Evolutionary conservation across 345 rosid genomes (phyloP).

Genomic region (Pelargonium nanum): DNA sequence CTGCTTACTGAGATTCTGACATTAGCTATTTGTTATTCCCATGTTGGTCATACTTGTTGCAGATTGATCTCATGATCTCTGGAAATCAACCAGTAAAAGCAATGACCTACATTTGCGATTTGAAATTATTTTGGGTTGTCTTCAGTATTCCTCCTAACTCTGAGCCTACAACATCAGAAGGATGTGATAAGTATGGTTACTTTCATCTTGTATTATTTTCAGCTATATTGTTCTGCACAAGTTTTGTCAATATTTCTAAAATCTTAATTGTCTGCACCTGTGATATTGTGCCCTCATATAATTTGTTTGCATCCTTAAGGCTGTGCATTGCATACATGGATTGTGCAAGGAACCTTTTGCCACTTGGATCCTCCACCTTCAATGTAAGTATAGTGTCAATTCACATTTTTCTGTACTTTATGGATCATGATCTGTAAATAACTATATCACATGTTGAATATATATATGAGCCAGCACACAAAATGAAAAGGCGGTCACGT

Average conservation of each 20-base stretch:
- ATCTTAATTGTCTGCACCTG: background rate
- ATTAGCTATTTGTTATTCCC: conserved; percentile 9
- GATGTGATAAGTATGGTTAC: conserved; percentile 38
- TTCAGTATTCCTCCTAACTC: conserved; percentile 46
- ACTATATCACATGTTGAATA: too few species aligned
- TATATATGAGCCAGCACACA: too few species aligned
- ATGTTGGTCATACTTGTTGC: conserved; percentile 20
- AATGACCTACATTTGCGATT: conserved; percentile 36
- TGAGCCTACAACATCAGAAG: conserved; percentile 50
- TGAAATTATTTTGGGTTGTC: conserved; percentile 59
- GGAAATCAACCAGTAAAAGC: conserved; percentile 81
- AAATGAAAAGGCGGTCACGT: too few species aligned
- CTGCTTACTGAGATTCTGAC: background rate
- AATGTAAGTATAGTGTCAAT: background rate
- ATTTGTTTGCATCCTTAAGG: conserved; percentile 26
- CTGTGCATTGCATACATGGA: conserved; percentile 53
- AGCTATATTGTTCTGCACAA: too few species aligned
- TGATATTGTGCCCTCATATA: conserved; percentile 9
- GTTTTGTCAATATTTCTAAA: background rate
- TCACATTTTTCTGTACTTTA: background rate
- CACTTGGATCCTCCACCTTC: conserved; percentile 39
- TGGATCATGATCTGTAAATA: background rate
- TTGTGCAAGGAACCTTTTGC: conserved; percentile 54
- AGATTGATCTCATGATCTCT: conserved; percentile 82
- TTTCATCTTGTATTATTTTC: background rate